Conservation (phyloP, 345 rosid species). For the Lepidium africanum region DNA sequence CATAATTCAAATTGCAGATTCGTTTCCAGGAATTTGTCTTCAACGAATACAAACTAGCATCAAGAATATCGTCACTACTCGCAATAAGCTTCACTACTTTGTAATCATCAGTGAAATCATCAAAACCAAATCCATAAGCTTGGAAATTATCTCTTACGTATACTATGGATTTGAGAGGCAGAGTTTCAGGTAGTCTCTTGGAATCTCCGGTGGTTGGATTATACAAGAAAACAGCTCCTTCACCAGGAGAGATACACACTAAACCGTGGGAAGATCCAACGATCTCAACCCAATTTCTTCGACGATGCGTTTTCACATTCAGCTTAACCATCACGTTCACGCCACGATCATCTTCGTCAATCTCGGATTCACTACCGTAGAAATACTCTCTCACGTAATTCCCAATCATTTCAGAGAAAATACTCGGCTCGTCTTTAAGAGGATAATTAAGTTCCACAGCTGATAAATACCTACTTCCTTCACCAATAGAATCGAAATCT, state of each 20-base stretch:
- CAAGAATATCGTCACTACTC: neutral
- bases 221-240: conserved; percentile 29
- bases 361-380: conserved; percentile 10
- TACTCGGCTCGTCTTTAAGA: conserved; percentile 16
- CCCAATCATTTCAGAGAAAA: conserved; percentile 19
- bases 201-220: conserved; percentile 42
- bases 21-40: conserved; percentile 28
- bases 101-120: conserved; percentile 28
- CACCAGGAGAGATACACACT: conserved; percentile 33
- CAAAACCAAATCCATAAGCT: conserved; percentile 35
- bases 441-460: conserved; percentile 21
- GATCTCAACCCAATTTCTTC: conserved; percentile 30
- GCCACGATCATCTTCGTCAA: conserved; percentile 20
- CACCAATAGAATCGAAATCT: conserved; percentile 16
- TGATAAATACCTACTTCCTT: conserved; percentile 9
- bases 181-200: conserved; percentile 25
- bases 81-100: conserved; percentile 25
- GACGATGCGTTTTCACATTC: neutral
- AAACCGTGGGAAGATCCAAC: conserved; percentile 43
- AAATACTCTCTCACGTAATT: conserved; percentile 7
- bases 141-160: neutral
- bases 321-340: conserved; percentile 28
- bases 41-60: conserved; percentile 32
- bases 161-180: neutral
- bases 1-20: conserved; percentile 11